Percentiles rank a stretch among this genome's conserved stretches.
Conservation (phyloP, 2,329 filamentous ascomycete genomes). For the Clathrospora elynae region DNA sequence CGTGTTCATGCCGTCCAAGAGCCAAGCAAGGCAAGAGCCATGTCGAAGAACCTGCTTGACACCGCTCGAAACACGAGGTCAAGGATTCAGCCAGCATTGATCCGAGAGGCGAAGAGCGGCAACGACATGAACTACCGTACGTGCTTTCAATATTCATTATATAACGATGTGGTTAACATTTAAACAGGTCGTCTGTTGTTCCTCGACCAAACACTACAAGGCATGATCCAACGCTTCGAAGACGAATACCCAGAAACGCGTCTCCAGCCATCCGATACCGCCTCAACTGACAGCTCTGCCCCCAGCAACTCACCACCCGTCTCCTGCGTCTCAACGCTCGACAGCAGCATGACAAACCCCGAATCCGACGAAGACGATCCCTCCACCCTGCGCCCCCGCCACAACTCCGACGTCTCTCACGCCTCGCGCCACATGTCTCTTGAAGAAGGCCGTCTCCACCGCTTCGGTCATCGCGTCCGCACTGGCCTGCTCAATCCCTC, state of each 20-base stretch:
- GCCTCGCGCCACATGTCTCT: constrained; percentile 67
- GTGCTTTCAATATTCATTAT: constrained; percentile 39
- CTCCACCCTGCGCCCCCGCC: constrained; percentile 59
- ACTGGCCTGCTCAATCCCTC: constrained; percentile 61
- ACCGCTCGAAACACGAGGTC: constrained; percentile 87
- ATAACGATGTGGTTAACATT: constrained; percentile 23
- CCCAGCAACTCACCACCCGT: constrained; percentile 39
- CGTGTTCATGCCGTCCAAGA: constrained; percentile 27
- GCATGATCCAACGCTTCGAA: constrained; percentile 94
- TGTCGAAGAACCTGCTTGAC: constrained; percentile 86
- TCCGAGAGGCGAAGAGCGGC: constrained; percentile 70
- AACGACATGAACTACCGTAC: constrained; percentile 80
- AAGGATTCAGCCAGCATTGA: constrained; percentile 80
- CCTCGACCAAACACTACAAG: constrained; percentile 83
- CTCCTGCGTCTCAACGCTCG: constrained; percentile 37
- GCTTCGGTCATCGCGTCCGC: constrained; percentile 69
- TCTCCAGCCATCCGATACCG: constrained; percentile 46
- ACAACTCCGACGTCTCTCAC: constrained; percentile 70
- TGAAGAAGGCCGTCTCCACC: constrained; percentile 73
- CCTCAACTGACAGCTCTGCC: constrained; percentile 39
- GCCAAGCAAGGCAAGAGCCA: constrained; percentile 63
- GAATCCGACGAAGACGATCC: constrained; percentile 52
- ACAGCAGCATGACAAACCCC: constrained; percentile 34
- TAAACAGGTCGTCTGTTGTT: constrained; percentile 73
- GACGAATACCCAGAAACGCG: constrained; percentile 93